Evolutionary conservation across 768 basidiomycete species (phyloP).

Genomic region (Russula sp.): DNA sequence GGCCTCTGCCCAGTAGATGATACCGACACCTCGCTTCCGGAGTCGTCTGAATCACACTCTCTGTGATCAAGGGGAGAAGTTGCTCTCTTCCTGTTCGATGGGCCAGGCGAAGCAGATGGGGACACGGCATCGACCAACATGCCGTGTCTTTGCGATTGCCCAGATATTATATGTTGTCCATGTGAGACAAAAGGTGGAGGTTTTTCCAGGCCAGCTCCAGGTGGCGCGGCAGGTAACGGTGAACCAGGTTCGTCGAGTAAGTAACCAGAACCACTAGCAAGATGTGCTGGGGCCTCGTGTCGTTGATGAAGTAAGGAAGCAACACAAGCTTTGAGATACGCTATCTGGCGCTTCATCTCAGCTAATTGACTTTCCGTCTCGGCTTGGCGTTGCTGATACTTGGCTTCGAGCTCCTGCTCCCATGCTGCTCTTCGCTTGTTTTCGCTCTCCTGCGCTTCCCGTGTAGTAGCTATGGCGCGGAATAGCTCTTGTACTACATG

Average conservation of each 20-base stretch:
- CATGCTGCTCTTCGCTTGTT: conserved; percentile 50
- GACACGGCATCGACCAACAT: conserved; percentile 29
- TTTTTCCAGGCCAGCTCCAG: background rate
- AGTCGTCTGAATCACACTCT: conserved; percentile 21
- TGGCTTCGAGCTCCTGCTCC: conserved; percentile 67
- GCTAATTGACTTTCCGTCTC: conserved; percentile 52
- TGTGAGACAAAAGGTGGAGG: background rate
- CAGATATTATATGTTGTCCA: background rate
- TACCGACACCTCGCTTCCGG: conserved; percentile 33
- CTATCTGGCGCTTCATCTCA: conserved; percentile 49
- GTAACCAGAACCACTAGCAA: conserved; percentile 1
- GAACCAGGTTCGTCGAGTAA: background rate
- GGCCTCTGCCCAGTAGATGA: conserved; percentile 28
- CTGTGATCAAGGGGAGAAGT: background rate
- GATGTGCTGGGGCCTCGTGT: background rate
- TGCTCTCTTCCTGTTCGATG: conserved; percentile 28
- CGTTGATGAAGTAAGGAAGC: conserved; percentile 12
- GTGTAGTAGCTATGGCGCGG: conserved; percentile 48
- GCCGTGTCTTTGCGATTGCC: background rate
- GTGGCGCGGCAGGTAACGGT: background rate
- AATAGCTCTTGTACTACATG: conserved; percentile 53
- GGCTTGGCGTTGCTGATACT: conserved; percentile 43
- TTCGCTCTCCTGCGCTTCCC: conserved; percentile 55
- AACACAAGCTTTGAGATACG: conserved; percentile 37
- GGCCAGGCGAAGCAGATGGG: conserved; percentile 27